A percentile compares a stretch with the other conserved stretches of the same genome.
Evolutionary conservation across 441 rosid species (phyloP).

Genomic region (Jatropha multifida): DNA sequence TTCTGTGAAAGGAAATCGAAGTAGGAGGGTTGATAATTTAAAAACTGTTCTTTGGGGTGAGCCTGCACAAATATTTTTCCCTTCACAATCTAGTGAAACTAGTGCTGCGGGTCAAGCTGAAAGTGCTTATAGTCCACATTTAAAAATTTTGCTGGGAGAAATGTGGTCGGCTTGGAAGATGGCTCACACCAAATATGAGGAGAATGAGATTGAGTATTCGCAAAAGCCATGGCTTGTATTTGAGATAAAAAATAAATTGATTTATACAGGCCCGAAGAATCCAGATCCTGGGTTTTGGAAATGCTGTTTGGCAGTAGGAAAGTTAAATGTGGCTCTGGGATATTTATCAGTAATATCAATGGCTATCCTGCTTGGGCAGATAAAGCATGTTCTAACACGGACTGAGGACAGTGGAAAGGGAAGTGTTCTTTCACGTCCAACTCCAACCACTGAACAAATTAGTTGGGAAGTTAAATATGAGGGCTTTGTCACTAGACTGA

Average conservation of each 20-base stretch:
- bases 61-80: conserved; percentile 49
- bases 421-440: conserved; percentile 34
- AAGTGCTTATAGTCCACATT: conserved; percentile 33
- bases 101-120: conserved; percentile 35
- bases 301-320: conserved; percentile 67
- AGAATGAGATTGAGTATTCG: conserved; percentile 41
- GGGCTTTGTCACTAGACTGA: conserved; percentile 38
- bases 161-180: conserved; percentile 70
- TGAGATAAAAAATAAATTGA: conserved; percentile 58
- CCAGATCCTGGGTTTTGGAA: conserved; percentile 56
- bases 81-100: conserved; percentile 36
- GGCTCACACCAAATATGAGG: conserved; percentile 44
- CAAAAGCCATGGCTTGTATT: conserved; percentile 67
- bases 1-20: conserved; percentile 35
- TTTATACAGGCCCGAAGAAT: conserved; percentile 41
- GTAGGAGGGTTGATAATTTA: conserved; percentile 35
- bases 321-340: conserved; percentile 55
- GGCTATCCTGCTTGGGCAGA: conserved; percentile 60
- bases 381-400: conserved; percentile 43
- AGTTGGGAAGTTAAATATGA: conserved; percentile 43
- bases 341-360: conserved; percentile 55
- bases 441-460: conserved; percentile 30
- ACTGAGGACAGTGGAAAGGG: conserved; percentile 31
- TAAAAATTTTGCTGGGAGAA: conserved; percentile 53
- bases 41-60: conserved; percentile 54